Base-by-base conservation (phyloP, 345 rosid species). In the Citrus inodora region DNA sequence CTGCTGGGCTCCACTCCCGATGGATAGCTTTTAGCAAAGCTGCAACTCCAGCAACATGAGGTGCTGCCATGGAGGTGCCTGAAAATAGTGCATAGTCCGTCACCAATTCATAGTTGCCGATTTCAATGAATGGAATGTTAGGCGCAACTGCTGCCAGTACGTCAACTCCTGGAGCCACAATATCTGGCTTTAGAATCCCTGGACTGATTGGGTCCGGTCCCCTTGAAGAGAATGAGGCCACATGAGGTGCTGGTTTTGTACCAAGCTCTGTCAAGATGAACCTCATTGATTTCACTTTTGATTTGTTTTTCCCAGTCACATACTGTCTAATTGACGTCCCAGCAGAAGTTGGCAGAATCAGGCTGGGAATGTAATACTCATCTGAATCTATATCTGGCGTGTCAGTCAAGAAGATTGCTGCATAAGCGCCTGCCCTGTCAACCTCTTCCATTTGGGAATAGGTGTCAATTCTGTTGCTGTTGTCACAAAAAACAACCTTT, bases 191-290 rank as follows among this genome's bases (percentile, higher is more conserved):
- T 19, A 88, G 78, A 71, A 79, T 67, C 16, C 78, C 25, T 1
- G 88, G 90, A 51, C 9, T 87, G 25, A 87, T 76, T 4, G 84
- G 86, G 25, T 87, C 90, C 6, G 87, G 96, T 27, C 96, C 96
- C 80, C 91, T 84, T 13, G 94, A 92, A 21, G 96, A 91, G 82
- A 89, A 93, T 38, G 14, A 22, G 4, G 94, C 93, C 69, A 92
- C 87, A 19, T 89, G 70, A 16, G 98, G 94, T 27, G 96, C 89
- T 53, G 88, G 86, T 9, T 33, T 75, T 8, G 61, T 48, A 3
- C 87, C 83, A 10, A 81, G 69, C 33, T 77, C 80, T 40, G 90
- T 87, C 56, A 62, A 56, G 61, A 58, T 24, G 48, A 89, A 89
- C 59, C 46, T 79, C 73, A 84, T 63, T 37, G 32, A 46, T 70